Conservation (phyloP, 768 basidiomycete genomes). For the Aureoboletus auriporus region DNA sequence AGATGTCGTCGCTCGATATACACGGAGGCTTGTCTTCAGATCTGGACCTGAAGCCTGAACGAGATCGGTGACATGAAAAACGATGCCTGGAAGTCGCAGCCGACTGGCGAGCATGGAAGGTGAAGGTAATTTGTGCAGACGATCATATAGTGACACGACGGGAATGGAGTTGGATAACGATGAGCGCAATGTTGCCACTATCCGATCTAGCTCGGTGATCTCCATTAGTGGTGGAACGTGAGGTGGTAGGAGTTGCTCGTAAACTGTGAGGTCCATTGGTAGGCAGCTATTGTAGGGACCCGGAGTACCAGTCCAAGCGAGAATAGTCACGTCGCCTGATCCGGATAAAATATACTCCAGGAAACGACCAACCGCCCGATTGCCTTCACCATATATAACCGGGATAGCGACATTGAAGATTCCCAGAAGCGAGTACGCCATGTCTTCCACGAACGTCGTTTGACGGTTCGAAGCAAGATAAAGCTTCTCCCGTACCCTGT, state of each 20-base stretch:
- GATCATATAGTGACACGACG: neutral
- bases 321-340: constrained; percentile 7
- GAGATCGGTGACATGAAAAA: neutral
- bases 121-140: neutral
- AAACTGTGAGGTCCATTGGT: neutral
- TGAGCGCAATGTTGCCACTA: neutral
- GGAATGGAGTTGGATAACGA: neutral
- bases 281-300: constrained; percentile 5
- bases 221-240: neutral
- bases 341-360: constrained; percentile 11
- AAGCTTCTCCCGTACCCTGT: constrained; percentile 16
- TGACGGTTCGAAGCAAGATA: constrained; percentile 9
- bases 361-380: constrained; percentile 8
- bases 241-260: neutral
- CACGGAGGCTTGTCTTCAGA: neutral
- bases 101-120: neutral
- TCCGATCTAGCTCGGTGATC: neutral
- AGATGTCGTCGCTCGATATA: neutral
- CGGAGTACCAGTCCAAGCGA: constrained; percentile 15
- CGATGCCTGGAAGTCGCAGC: constrained; percentile 1
- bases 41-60: neutral
- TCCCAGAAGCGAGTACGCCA: constrained; percentile 12
- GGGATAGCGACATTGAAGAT: constrained; percentile 10
- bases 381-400: constrained; percentile 12
- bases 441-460: constrained; percentile 8